Evolutionary conservation across 2,329 filamentous ascomycete genomes (phyloP), one percentile per base, ranked within the genome.

Genomic region (Phialophora chinensis): DNA sequence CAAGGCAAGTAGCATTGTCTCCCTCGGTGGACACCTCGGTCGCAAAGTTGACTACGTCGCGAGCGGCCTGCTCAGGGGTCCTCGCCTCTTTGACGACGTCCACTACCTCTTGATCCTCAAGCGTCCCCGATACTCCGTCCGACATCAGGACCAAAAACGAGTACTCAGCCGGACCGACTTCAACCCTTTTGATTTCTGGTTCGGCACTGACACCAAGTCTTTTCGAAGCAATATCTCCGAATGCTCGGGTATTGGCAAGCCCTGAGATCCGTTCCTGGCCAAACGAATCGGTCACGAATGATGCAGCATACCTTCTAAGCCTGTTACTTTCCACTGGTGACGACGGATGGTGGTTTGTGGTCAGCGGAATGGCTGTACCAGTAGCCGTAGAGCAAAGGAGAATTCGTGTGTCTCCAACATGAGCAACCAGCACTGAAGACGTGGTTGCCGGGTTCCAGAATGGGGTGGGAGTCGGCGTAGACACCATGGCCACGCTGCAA

Each of bases 201-300:
- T 99, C 95, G 1, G 95, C 95, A 3, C 90, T 93, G 12, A 99
- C 94, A 31, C 95, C 95, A 60, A 98, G 90, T 61, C 94, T 90
- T 80, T 99, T 99, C 65, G 89, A 91, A 38, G 86, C 86, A 80
- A 97, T 92, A 80, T 99, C 95, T 29, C 95, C 95, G 76, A 99
- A 98, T 3, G 95, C 86, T 33, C 95, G 91, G 35, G 92, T 96
- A 80, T 99, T 99, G 72, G 95, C 95, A 0, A 99, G 85, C 0
- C 95, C 94, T 14, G 89, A 89, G 78, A 99, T 95, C 72, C 95
- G 92, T 79, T 98, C 93, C 80, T 99, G 95, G 75, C 95, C 95
- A 77, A 99, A 99, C 38, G 92, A 96, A 79, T 99, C 95, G 0
- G 94, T 95, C 20, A 97, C 90, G 76, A 98, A 94, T 2, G 90